Percentiles rank a stretch among this genome's conserved stretches.
Conservation (phyloP, 2,329 filamentous ascomycete species). For the Fusarium buxicola region DNA sequence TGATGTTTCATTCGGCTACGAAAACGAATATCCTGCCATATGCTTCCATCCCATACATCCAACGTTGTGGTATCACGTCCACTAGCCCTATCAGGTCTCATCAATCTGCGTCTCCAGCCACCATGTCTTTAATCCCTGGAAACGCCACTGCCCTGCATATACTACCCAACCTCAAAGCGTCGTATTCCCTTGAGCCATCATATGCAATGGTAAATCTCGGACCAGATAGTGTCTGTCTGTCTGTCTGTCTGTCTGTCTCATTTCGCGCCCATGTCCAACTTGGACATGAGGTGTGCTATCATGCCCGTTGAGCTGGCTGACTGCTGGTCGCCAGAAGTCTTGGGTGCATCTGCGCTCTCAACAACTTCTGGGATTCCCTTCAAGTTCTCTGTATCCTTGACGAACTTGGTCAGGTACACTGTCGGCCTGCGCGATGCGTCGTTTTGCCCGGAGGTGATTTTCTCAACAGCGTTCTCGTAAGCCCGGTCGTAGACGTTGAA, state of each 20-base stretch:
- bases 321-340: slow-evolving; percentile 15
- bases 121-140: not conserved
- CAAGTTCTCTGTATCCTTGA: slow-evolving; percentile 58
- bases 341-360: slow-evolving; percentile 42
- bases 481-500: slow-evolving; percentile 91
- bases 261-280: slow-evolving; percentile 34
- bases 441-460: slow-evolving; percentile 65
- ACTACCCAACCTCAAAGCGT: slow-evolving; percentile 6
- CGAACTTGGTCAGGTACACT: slow-evolving; percentile 62
- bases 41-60: not conserved
- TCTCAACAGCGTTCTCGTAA: slow-evolving; percentile 80
- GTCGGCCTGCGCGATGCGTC: slow-evolving; percentile 53
- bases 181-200: not conserved
- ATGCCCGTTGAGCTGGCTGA: slow-evolving; percentile 27
- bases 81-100: slow-evolving; percentile 11
- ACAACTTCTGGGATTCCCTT: slow-evolving; percentile 51
- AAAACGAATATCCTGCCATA: not conserved
- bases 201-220: not conserved
- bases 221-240: not conserved
- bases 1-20: slow-evolving; percentile 5
- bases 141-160: slow-evolving; percentile 14
- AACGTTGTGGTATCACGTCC: slow-evolving; percentile 15
- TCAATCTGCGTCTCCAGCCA: slow-evolving; percentile 1
- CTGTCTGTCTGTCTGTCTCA: slow-evolving; percentile 1
- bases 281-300: slow-evolving; percentile 41